Evolutionary conservation across 495 filamentous ascomycete genomes (phyloP), one percentile per base, ranked within the genome.

Genomic region (Penicillium pancosmium): DNA sequence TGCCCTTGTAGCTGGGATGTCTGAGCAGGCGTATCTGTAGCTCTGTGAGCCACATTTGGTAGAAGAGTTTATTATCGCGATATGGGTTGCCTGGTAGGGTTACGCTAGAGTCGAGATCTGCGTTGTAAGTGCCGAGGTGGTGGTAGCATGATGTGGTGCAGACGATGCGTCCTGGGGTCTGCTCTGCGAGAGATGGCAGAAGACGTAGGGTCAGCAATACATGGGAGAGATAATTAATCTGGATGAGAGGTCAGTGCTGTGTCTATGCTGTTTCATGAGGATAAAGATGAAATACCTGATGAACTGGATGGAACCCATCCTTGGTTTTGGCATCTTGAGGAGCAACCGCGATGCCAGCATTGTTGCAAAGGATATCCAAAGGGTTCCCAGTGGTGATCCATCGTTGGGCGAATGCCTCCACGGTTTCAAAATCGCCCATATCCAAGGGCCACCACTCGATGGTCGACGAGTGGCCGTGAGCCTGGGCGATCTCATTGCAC

Each of bases 391-490:
- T 52, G 9, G 38, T 7, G 12, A 68, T 4, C 69, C 69, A 71
- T 21, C 67, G 67, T 7, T 57, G 16, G 5, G 58, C 73, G 51
- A 85, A 84, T 0, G 66, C 66, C 25, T 78, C 71, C 12, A 84
- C 66, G 1, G 76, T 82, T 7, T 56, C 54, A 41, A 82, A 74
- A 5, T 69, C 67, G 12, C 65, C 68, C 69, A 86, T 77, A 49
- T 86, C 82, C 1, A 88, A 53, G 8, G 70, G 61, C 76, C 81
- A 83, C 43, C 81, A 78, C 35, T 84, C 74, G 16, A 77, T 76
- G 0, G 36, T 71, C 1, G 77, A 60, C 7, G 50, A 35, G 40
- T 71, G 67, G n/a, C 62, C 67, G 3, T 54, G 15, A 2, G 56
- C 38, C 16, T 36, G 25, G 1, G 69, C 67, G 10, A 62, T 13